Conservation (phyloP, 495 filamentous ascomycete species). For the Xylaria sp. region DNA sequence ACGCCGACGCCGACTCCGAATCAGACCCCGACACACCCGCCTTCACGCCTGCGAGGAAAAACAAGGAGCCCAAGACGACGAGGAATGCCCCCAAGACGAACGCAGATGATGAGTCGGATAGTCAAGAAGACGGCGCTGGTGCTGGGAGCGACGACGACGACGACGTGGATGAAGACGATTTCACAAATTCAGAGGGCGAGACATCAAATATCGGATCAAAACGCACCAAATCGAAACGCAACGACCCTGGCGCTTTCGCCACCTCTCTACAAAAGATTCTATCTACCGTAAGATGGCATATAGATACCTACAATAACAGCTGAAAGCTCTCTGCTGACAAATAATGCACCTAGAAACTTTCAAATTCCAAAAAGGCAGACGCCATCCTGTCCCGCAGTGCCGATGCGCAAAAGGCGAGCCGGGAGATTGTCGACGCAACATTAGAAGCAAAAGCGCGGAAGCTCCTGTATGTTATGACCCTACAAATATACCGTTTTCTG, state of each 20-base stretch:
- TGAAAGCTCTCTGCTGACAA: background rate
- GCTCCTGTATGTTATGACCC: conserved; percentile 21
- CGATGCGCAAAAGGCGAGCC: conserved; percentile 68
- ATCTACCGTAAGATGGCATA: conserved; percentile 52
- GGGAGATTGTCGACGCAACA: conserved; percentile 72
- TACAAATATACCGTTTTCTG: background rate
- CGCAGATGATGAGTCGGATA: conserved; percentile 41
- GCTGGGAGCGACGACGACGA: conserved; percentile 36
- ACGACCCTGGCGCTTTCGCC: conserved; percentile 89
- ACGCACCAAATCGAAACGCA: conserved; percentile 72
- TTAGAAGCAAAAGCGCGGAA: conserved; percentile 81
- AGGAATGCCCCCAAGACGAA: conserved; percentile 42
- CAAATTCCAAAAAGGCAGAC: conserved; percentile 78
- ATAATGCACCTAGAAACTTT: conserved; percentile 63
- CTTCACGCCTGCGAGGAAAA: conserved; percentile 26
- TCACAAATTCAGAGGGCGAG: conserved; percentile 39
- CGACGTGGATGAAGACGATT: conserved; percentile 44
- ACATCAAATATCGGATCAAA: conserved; percentile 46
- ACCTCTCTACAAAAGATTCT: conserved; percentile 92
- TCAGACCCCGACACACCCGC: conserved; percentile 41
- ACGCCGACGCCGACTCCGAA: conserved; percentile 45
- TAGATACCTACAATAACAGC: background rate
- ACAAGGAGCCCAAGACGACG: conserved; percentile 31
- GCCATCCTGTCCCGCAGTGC: conserved; percentile 85
- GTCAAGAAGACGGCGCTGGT: conserved; percentile 36